Evolutionary conservation across 257 asterid genomes (phyloP).

Genomic region (Euphrasia confusa): DNA sequence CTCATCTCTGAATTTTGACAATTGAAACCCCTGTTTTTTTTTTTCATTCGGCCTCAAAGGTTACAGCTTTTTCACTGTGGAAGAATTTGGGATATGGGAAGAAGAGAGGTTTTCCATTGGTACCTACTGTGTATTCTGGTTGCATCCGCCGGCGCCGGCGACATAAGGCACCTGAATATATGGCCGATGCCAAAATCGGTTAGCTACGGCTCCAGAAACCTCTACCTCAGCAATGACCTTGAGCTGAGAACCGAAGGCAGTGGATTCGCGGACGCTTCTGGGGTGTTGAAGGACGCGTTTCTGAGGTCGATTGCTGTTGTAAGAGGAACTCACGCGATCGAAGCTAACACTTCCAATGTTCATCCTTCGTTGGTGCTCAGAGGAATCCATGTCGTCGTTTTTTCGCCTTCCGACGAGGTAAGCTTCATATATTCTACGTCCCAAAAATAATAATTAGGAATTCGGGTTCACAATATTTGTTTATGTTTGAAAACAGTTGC

Average conservation of each 20-base stretch:
- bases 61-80: no score
- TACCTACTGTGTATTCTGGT: slow-evolving; percentile 31
- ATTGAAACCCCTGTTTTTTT: no score
- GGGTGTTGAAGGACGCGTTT: slow-evolving; percentile 73
- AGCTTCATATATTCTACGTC: no score
- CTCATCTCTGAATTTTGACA: no score
- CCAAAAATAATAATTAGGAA: no score
- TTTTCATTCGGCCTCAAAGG: no score
- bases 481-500: slow-evolving; percentile 49
- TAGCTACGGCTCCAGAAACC: slow-evolving; percentile 46
- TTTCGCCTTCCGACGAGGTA: slow-evolving; percentile 74
- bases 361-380: slow-evolving; percentile 47
- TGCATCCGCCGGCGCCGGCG: slow-evolving; percentile 35
- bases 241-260: slow-evolving; percentile 67
- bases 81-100: slow-evolving; percentile 35
- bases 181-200: slow-evolving; percentile 95
- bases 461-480: background rate
- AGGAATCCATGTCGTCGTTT: slow-evolving; percentile 64
- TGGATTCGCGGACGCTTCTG: slow-evolving; percentile 60
- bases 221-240: slow-evolving; percentile 48
- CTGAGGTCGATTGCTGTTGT: slow-evolving; percentile 41
- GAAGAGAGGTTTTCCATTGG: slow-evolving; percentile 27
- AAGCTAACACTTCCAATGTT: slow-evolving; percentile 36
- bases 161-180: slow-evolving; percentile 42
- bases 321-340: slow-evolving; percentile 49